These are phyloP conservation scores for Phylloporus sp. DNA, from an alignment of 1,284 basidiomycete species.

Conservation along the genomic window DNA sequence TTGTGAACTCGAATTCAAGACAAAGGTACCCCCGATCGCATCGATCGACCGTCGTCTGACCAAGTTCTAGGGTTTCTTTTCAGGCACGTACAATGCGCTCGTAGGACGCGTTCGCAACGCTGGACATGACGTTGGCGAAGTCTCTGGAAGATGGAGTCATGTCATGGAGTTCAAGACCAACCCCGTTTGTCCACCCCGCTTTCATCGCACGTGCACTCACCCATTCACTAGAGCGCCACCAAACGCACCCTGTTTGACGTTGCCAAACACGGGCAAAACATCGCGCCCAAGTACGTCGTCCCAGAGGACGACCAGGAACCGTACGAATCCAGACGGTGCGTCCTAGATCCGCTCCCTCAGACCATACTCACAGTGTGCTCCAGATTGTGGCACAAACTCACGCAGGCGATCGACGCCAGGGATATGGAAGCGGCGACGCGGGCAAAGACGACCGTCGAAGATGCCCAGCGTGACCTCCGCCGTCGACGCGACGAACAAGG, in stretches of 20 bases:
- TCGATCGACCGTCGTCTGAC: not conserved
- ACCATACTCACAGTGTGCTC: not conserved
- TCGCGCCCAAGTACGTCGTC: conserved; percentile 84
- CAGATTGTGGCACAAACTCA: conserved; percentile 88
- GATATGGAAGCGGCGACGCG: conserved; percentile 96
- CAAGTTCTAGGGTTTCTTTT: conserved; percentile 89
- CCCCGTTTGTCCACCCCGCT: conserved; percentile 55
- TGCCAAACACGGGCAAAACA: conserved; percentile 71
- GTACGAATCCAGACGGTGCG: conserved; percentile 85
- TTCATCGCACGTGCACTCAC: not conserved
- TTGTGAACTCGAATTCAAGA: conserved; percentile 97
- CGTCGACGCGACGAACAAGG: conserved; percentile 80
- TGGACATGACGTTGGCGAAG: conserved; percentile 81
- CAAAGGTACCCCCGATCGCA: conserved; percentile 66
- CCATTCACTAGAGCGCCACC: conserved; percentile 59
- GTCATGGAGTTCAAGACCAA: conserved; percentile 86
- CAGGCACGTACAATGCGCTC: conserved; percentile 94
- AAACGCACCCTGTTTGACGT: conserved; percentile 89
- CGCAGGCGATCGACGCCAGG: conserved; percentile 84
- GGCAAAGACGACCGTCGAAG: conserved; percentile 91
- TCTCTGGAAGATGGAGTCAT: conserved; percentile 92
- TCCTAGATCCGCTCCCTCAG: too few species aligned
- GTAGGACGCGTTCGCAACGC: conserved; percentile 79
- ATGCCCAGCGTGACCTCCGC: conserved; percentile 88
- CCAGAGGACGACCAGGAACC: conserved; percentile 90